Evolutionary conservation across 345 rosid species (phyloP).

Genomic region (Pelargonium nanum): DNA sequence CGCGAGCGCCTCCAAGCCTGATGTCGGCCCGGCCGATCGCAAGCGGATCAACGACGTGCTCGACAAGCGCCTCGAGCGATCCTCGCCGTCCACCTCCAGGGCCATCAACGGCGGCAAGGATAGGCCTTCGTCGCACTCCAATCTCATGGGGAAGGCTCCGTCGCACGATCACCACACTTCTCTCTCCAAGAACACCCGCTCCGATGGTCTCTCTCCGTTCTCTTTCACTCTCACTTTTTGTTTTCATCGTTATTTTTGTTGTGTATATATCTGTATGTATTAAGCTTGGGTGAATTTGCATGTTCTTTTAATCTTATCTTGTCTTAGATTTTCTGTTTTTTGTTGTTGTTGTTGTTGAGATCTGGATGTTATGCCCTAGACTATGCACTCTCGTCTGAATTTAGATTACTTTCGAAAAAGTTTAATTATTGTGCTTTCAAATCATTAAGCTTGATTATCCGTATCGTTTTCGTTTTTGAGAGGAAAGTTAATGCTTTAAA

Average conservation of each 20-base stretch:
- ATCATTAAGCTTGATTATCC: no score
- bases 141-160: constrained; percentile 43
- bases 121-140: constrained; percentile 31
- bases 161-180: constrained; percentile 47
- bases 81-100: constrained; percentile 73
- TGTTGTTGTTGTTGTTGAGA: no score
- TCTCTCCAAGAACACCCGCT: constrained; percentile 44
- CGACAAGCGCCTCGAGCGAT: constrained; percentile 61
- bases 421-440: no score
- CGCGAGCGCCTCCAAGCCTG: constrained; percentile 49
- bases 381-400: no score
- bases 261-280: neutral
- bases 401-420: no score
- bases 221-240: neutral
- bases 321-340: no score
- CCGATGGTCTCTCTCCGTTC: constrained; percentile 39
- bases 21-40: constrained; percentile 51
- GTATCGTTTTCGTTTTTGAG: no score
- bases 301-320: neutral
- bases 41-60: constrained; percentile 69
- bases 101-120: constrained; percentile 56
- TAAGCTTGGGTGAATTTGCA: neutral
- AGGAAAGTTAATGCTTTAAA: no score
- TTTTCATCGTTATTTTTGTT: neutral
- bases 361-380: no score